These are phyloP conservation scores for Naganishia sp. DNA, from an alignment of 1,284 basidiomycete species.

Conservation along the genomic window DNA sequence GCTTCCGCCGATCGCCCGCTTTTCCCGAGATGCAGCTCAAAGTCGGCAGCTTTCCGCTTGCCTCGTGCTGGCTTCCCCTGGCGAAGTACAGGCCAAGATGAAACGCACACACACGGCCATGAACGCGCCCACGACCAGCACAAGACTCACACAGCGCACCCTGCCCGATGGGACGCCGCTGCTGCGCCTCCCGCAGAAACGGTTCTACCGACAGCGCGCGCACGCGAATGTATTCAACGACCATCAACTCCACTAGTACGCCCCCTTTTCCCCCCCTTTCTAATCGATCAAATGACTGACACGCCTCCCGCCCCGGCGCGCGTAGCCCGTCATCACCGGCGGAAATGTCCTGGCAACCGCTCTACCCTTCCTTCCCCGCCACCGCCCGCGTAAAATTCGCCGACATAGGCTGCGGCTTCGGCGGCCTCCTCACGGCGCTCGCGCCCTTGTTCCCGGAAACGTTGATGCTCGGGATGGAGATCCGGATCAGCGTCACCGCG, in stretches of 20 bases:
- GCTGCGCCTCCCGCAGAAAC: slow-evolving; percentile 65
- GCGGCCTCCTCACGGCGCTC: slow-evolving; percentile 85
- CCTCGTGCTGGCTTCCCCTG: no score
- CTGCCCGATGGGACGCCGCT: slow-evolving; percentile 16
- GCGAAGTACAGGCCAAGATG: no score
- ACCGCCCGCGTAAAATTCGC: slow-evolving; percentile 77
- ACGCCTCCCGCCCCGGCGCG: background rate
- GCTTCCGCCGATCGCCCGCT: slow-evolving; percentile 17
- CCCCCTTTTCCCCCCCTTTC: slow-evolving; percentile 14
- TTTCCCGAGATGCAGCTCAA: background rate
- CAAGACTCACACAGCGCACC: slow-evolving; percentile 12
- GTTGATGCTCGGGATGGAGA: slow-evolving; percentile 96
- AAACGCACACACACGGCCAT: slow-evolving; percentile 1
- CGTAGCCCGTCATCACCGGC: slow-evolving; percentile 70
- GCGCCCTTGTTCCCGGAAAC: slow-evolving; percentile 89
- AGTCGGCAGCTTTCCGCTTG: background rate
- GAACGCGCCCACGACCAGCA: background rate
- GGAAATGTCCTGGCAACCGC: slow-evolving; percentile 77
- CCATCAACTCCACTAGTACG: slow-evolving; percentile 80
- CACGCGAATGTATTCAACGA: slow-evolving; percentile 99
- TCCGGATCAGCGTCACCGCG: slow-evolving; percentile 92
- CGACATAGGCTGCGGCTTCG: slow-evolving; percentile 97
- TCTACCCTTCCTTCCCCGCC: slow-evolving; percentile 73
- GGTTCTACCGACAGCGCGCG: slow-evolving; percentile 92
- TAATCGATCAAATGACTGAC: background rate